These are phyloP conservation scores for Huntiella bhutanensis DNA, from an alignment of 2,329 filamentous ascomycete species.

Conservation along the genomic window DNA sequence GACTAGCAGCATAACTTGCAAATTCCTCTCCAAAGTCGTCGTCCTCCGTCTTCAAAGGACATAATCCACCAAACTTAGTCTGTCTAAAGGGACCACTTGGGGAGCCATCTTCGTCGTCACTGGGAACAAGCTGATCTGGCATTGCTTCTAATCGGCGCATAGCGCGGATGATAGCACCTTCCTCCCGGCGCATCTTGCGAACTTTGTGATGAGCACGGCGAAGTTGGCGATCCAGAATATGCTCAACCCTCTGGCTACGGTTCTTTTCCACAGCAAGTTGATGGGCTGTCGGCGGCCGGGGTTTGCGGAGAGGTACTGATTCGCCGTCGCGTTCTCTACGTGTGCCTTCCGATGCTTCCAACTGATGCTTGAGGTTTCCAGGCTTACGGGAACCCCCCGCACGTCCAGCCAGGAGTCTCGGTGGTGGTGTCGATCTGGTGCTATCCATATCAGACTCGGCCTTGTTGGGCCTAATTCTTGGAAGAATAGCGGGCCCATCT, in stretches of 20 bases:
- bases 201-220: constrained; percentile 45
- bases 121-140: constrained; percentile 39
- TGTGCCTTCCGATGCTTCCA: constrained; percentile 41
- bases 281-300: constrained; percentile 60
- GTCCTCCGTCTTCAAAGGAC: constrained; percentile 38
- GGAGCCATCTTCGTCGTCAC: constrained; percentile 33
- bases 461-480: constrained; percentile 43
- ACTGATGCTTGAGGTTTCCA: constrained; percentile 35
- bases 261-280: constrained; percentile 67
- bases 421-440: constrained; percentile 23
- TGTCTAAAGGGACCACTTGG: constrained; percentile 27
- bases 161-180: constrained; percentile 48
- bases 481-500: constrained; percentile 39
- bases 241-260: constrained; percentile 59
- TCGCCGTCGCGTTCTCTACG: constrained; percentile 22
- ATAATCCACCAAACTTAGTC: constrained; percentile 43
- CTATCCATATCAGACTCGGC: constrained; percentile 32
- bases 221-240: constrained; percentile 59
- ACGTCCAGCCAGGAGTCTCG: constrained; percentile 9
- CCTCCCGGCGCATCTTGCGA: constrained; percentile 39
- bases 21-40: constrained; percentile 66
- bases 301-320: constrained; percentile 39
- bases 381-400: constrained; percentile 12
- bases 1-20: constrained; percentile 43
- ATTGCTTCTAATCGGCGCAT: constrained; percentile 42